Evolutionary conservation across 148 eudicot genomes (phyloP).

Genomic region (Fagopyrum esculentum): DNA sequence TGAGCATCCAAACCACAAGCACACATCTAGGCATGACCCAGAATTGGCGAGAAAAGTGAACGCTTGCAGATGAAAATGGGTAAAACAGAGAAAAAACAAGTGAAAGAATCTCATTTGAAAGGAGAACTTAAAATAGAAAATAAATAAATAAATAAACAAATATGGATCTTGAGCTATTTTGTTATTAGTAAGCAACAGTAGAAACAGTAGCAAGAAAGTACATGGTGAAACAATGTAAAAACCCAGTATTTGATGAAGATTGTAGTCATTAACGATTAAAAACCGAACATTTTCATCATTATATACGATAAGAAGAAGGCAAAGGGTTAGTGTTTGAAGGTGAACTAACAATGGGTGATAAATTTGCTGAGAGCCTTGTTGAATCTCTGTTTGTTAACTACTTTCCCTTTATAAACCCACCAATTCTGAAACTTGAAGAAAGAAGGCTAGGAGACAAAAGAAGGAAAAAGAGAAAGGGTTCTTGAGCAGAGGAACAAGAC

Average conservation of each 20-base stretch:
- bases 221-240: not conserved
- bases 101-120: not conserved
- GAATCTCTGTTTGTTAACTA: constrained; percentile 3
- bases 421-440: constrained; percentile 4
- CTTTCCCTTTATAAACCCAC: constrained; percentile 5
- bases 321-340: not conserved
- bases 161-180: not conserved
- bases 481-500: not conserved
- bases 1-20: constrained; percentile 33
- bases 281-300: not conserved
- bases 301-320: not conserved
- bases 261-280: not conserved
- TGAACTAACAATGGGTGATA: constrained; percentile 60
- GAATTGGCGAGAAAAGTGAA: constrained; percentile 46
- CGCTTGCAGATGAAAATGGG: constrained; percentile 3
- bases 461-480: not conserved
- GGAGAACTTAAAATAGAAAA: not conserved
- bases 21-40: constrained; percentile 62
- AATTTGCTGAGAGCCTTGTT: constrained; percentile 45
- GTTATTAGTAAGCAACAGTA: not conserved
- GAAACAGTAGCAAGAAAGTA: not conserved
- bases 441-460: constrained; percentile 4
- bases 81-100: not conserved
- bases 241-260: not conserved
- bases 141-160: not conserved